These are phyloP conservation scores for Gillenia trifoliata DNA, from an alignment of 306 rosid species.

Conservation along the genomic window DNA sequence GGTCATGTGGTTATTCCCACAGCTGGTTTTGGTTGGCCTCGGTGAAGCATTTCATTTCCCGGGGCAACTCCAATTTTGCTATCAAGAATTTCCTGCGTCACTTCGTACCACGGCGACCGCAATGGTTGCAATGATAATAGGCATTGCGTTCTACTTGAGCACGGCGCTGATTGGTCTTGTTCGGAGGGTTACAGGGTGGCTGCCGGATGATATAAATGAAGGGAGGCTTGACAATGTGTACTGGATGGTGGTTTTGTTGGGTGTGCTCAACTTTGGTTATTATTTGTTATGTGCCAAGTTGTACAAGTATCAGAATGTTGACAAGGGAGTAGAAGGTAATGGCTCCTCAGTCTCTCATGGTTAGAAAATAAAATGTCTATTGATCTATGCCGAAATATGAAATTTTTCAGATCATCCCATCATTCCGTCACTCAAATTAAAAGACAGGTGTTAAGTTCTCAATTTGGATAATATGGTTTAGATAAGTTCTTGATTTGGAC, in stretches of 20 bases:
- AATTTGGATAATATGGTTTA: no score
- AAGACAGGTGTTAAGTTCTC: no score
- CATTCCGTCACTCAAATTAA: no score
- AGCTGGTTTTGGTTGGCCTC: constrained; percentile 42
- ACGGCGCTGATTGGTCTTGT: constrained; percentile 38
- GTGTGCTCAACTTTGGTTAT: constrained; percentile 47
- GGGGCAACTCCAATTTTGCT: constrained; percentile 48
- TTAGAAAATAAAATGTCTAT: not conserved
- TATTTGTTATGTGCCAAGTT: constrained; percentile 34
- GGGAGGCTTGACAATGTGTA: constrained; percentile 49
- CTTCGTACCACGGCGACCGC: constrained; percentile 45
- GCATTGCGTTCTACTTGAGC: constrained; percentile 37
- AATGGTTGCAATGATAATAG: constrained; percentile 43
- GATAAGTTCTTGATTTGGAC: no score
- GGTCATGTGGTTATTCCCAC: constrained; percentile 52
- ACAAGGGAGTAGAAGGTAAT: not conserved
- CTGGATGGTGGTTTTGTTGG: constrained; percentile 40
- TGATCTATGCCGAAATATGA: no score
- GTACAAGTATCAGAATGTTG: constrained; percentile 36
- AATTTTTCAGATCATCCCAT: no score
- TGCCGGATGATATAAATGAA: constrained; percentile 45
- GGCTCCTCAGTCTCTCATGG: not conserved
- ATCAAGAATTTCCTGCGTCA: constrained; percentile 54
- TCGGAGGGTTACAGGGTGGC: constrained; percentile 42
- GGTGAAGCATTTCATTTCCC: constrained; percentile 70